phyloP scores from a whole-genome alignment of 306 rosid genomes.

The Mimosa bimucronata region DNA sequence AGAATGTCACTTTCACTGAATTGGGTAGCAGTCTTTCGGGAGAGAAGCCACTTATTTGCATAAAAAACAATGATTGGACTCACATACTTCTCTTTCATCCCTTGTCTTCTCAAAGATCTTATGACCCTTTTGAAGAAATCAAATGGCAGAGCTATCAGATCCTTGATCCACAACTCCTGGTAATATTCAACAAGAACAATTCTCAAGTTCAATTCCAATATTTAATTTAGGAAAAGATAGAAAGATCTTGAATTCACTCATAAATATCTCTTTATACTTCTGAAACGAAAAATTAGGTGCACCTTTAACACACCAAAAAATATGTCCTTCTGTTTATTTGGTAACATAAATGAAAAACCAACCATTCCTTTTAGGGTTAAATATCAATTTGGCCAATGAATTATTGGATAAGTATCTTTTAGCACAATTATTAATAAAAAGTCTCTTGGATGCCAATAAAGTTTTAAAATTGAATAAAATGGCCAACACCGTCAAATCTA shows the following conservation, averaged over 20 bases:
- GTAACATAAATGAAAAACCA: background rate
- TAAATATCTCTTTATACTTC: background rate
- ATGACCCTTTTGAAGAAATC: conserved; percentile 77
- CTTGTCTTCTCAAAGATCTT: conserved; percentile 82
- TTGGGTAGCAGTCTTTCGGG: conserved; percentile 47
- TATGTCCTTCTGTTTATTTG: background rate
- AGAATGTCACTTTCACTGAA: conserved; percentile 58
- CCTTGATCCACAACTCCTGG: conserved; percentile 85
- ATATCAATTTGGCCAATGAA: too few relatives aligned
- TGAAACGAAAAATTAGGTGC: background rate
- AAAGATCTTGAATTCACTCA: background rate
- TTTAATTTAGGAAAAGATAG: background rate
- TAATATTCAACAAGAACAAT: background rate
- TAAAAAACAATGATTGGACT: conserved; percentile 77
- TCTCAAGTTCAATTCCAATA: background rate
- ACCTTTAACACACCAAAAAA: background rate
- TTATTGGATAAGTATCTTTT: too few relatives aligned
- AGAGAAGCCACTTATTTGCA: conserved; percentile 77
- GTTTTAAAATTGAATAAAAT: too few relatives aligned
- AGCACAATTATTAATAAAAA: too few relatives aligned
- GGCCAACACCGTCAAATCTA: too few relatives aligned
- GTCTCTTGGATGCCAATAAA: too few relatives aligned
- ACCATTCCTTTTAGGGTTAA: too few relatives aligned
- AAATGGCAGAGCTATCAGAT: conserved; percentile 76
- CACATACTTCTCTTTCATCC: conserved; percentile 84